These are phyloP conservation scores for Aspergillus sp. DNA, from an alignment of 2,329 filamentous ascomycete species.

Conservation along the genomic window DNA sequence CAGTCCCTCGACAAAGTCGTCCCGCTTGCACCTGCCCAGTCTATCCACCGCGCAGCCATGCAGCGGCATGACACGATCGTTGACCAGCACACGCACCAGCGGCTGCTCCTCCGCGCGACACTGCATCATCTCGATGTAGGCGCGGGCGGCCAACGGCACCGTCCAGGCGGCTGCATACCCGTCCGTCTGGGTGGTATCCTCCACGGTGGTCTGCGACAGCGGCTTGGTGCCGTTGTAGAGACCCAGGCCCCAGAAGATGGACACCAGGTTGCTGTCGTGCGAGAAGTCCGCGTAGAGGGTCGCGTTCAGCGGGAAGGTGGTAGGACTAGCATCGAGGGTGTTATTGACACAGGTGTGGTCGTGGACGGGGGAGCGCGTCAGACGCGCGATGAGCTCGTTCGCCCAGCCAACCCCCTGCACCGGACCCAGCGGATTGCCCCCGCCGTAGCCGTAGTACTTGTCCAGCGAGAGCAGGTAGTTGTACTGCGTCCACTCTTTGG, in stretches of 20 bases:
- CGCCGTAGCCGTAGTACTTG: slow-evolving; percentile 81
- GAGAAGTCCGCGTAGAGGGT: slow-evolving; percentile 83
- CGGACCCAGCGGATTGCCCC: slow-evolving; percentile 73
- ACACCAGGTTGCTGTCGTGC: slow-evolving; percentile 84
- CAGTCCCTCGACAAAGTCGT: slow-evolving; percentile 70
- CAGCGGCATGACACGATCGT: slow-evolving; percentile 75
- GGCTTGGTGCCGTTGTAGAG: slow-evolving; percentile 66
- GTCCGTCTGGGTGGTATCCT: slow-evolving; percentile 53
- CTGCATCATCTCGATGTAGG: slow-evolving; percentile 84
- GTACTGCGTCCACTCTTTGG: slow-evolving; percentile 72
- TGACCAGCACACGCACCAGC: slow-evolving; percentile 74
- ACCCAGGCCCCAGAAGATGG: slow-evolving; percentile 72
- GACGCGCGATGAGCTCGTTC: slow-evolving; percentile 80
- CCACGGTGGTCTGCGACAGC: slow-evolving; percentile 49
- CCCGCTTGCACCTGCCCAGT: slow-evolving; percentile 67
- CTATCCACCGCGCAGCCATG: slow-evolving; percentile 67
- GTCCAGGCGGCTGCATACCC: slow-evolving; percentile 76
- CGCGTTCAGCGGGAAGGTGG: slow-evolving; percentile 70
- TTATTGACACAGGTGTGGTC: slow-evolving; percentile 75
- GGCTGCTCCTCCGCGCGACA: slow-evolving; percentile 61
- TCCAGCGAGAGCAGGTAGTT: slow-evolving; percentile 76
- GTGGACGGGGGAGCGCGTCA: slow-evolving; percentile 66
- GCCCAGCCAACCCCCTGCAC: slow-evolving; percentile 85
- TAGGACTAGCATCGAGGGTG: slow-evolving; percentile 65
- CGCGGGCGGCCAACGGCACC: slow-evolving; percentile 75